phyloP scores from a whole-genome alignment of 2,329 filamentous ascomycete genomes.

The Pseudopyrenochaeta lycopersici region DNA sequence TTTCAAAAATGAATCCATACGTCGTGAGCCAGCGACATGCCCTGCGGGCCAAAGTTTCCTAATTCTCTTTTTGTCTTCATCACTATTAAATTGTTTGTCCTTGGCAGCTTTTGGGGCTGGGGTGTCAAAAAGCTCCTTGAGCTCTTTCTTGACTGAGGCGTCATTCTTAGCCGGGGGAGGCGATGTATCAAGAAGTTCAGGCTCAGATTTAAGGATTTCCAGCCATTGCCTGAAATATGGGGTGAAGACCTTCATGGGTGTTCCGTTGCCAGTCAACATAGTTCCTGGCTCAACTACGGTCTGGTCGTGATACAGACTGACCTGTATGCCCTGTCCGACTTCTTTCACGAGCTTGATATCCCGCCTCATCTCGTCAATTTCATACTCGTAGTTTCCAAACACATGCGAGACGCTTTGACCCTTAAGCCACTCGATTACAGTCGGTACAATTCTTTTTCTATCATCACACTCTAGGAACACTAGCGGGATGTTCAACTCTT shows the following conservation, averaged over 20 bases:
- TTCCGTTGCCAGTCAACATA: slow-evolving; percentile 53
- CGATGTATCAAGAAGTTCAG: slow-evolving; percentile 54
- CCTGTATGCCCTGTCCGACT: slow-evolving; percentile 46
- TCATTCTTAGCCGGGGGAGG: slow-evolving; percentile 53
- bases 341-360: slow-evolving; percentile 56
- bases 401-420: slow-evolving; percentile 57
- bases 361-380: slow-evolving; percentile 56
- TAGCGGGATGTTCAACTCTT: slow-evolving; percentile 59
- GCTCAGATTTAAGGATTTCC: slow-evolving; percentile 52
- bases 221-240: slow-evolving; percentile 61
- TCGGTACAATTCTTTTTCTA: slow-evolving; percentile 53
- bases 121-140: slow-evolving; percentile 44
- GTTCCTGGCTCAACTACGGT: slow-evolving; percentile 58
- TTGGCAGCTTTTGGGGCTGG: slow-evolving; percentile 47
- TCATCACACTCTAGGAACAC: slow-evolving; percentile 55
- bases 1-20: slow-evolving; percentile 53
- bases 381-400: slow-evolving; percentile 59
- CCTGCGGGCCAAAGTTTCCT: slow-evolving; percentile 57
- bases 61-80: slow-evolving; percentile 52
- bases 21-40: slow-evolving; percentile 53
- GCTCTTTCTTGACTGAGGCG: slow-evolving; percentile 31
- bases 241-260: slow-evolving; percentile 62
- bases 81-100: slow-evolving; percentile 52
- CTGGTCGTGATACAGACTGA: slow-evolving; percentile 60
- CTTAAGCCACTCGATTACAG: slow-evolving; percentile 54